phyloP scores from a whole-genome alignment of 2,329 filamentous ascomycete genomes.

The Macrophomina pseudophaseolina region DNA sequence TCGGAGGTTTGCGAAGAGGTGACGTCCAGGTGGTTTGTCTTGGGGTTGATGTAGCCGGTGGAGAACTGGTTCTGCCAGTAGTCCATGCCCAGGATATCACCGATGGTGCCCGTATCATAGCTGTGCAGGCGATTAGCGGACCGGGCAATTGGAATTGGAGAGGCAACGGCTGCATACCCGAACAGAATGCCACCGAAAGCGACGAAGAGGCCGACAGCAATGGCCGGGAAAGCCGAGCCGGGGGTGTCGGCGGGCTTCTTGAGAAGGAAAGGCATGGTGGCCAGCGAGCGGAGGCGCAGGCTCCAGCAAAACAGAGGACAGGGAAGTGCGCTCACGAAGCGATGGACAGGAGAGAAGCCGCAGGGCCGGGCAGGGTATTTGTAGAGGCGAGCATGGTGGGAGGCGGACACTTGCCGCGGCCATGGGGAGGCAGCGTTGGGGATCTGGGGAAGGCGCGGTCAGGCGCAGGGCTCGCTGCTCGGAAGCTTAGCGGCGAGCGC shows the following conservation, averaged over 20 bases:
- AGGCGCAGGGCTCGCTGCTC: not conserved
- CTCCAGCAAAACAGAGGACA: not conserved
- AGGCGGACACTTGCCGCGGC: not conserved
- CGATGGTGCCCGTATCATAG: conserved; percentile 47
- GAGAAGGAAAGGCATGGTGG: conserved; percentile 45
- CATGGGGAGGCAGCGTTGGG: not conserved
- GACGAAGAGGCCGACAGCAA: conserved; percentile 50
- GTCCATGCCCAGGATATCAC: conserved; percentile 72
- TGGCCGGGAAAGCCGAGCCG: conserved; percentile 54
- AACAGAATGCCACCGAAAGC: conserved; percentile 53
- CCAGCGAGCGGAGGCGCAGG: not conserved
- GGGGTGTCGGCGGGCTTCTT: conserved; percentile 77
- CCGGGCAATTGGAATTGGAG: not conserved
- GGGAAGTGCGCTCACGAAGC: not conserved
- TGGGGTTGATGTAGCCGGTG: conserved; percentile 41
- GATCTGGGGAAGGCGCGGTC: not conserved
- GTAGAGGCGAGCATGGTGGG: not conserved
- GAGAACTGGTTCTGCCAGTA: conserved; percentile 69
- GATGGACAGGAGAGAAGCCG: not conserved
- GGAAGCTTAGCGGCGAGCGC: not conserved
- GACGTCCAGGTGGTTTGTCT: conserved; percentile 45
- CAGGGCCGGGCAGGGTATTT: not conserved
- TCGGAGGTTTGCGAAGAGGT: conserved; percentile 65
- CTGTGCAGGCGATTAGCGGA: conserved; percentile 30
- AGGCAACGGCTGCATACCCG: conserved; percentile 35